Base-by-base conservation (phyloP, 371 early-diverging fungal genomes). In the Mortierella sp. region DNA sequence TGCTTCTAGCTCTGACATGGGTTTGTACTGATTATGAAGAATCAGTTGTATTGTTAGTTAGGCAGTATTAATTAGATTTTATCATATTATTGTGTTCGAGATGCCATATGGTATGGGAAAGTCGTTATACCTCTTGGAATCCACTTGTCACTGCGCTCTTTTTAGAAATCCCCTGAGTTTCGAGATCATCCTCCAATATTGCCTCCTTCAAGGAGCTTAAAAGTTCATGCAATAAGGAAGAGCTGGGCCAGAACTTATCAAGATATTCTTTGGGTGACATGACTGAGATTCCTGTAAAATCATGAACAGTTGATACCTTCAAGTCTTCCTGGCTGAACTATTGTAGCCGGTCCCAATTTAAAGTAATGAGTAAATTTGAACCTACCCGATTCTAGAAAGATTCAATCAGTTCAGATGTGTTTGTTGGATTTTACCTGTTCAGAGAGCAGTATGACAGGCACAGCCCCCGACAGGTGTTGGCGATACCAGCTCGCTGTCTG, bases 401-500 rank as follows among this genome's bases (percentile, higher is more conserved):
- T 37, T 8, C 40, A 37, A 51, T 10, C 55, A 26, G 5, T n/a
- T 29, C 23, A 45, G n/a, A 2, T 19, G n/a, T 19, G 19, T 15
- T 7, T 23, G 3, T 54, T 12, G 17, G n/a, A 8, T 17, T 0
- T 45, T 71, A 75, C 83, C 72, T 79, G 71, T 54, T 91, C 92
- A 4, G 91, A 87, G 9, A 93, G 76, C 23, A 90, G 47, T 29
- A 93, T 84, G n/a, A 88, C 85, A 22, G 70, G 76, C 8, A 83
- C 85, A 15, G 62, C n/a, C 8, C 71, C 68, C 1, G 75, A 42
- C 12, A 86, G 66, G 66, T 93, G 93, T 0, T 60, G 43, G 12
- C 75, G 68, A 72, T 91, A 92, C 92, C 92, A 93, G 2, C 37
- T 35, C 2, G 90, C 92, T 22, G 87, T 70, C 13, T 74, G 81